A percentile compares a stretch with the other conserved stretches of the same genome.
These are phyloP conservation scores for Periconia sp. DNA, from an alignment of 2,329 filamentous ascomycete species.

Conservation along the genomic window DNA sequence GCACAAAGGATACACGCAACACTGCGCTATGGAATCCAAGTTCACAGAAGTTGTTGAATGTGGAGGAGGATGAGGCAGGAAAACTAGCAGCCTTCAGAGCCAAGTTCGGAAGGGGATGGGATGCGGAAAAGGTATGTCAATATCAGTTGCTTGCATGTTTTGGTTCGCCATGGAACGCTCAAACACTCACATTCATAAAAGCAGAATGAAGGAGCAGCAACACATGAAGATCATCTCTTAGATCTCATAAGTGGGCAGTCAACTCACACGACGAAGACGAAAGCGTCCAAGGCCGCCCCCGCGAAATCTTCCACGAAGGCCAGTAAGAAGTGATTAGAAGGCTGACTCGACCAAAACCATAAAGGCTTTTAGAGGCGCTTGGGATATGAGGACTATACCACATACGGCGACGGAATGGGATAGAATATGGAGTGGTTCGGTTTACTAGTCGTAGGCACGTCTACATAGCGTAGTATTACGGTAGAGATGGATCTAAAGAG, in stretches of 20 bases:
- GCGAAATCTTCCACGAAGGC: conserved; percentile 1
- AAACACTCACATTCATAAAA: conserved; percentile 2
- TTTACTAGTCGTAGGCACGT: too few species aligned
- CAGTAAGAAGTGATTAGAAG: conserved; percentile 5
- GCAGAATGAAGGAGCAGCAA: conserved; percentile 10
- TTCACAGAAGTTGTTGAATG: conserved; percentile 76
- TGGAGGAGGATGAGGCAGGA: conserved; percentile 95
- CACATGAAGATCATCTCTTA: conserved; percentile 18
- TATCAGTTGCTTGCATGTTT: neutral
- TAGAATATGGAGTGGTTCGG: too few species aligned
- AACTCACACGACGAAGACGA: neutral
- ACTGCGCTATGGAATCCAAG: conserved; percentile 88
- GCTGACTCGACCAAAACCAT: neutral
- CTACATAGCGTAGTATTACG: neutral
- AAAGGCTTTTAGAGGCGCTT: too few species aligned
- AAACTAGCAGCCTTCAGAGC: conserved; percentile 82
- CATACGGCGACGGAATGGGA: too few species aligned
- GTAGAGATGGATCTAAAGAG: neutral
- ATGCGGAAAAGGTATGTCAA: conserved; percentile 44
- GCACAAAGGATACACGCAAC: conserved; percentile 84
- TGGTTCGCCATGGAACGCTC: neutral
- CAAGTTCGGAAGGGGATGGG: conserved; percentile 82
- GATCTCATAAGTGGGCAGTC: conserved; percentile 25
- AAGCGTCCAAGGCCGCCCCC: conserved; percentile 4
- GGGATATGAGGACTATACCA: too few species aligned